A percentile compares a stretch with the other conserved stretches of the same genome.
phyloP scores from a whole-genome alignment of 768 basidiomycete species.

The Kwoniella sp. region DNA sequence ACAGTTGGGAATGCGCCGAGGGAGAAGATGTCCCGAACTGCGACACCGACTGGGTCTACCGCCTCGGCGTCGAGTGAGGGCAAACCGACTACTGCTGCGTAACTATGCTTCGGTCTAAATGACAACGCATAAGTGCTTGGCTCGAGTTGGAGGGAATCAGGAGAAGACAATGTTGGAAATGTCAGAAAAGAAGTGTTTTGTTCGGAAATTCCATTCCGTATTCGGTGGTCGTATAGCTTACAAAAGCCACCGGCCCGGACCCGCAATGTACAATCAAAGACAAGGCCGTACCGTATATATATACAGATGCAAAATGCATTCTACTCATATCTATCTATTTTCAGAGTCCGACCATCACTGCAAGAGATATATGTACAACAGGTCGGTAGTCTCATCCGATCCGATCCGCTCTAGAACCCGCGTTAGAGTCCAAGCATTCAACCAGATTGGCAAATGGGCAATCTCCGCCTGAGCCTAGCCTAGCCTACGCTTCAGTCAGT shows the following conservation, averaged over 20 bases:
- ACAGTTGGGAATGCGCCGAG: conserved; percentile 16
- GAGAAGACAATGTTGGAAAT: not conserved
- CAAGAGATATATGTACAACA: too few relatives aligned
- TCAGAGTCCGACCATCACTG: not conserved
- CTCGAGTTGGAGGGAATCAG: not conserved
- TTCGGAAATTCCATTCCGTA: too few relatives aligned
- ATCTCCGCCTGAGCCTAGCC: too few relatives aligned
- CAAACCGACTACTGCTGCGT: conserved; percentile 1
- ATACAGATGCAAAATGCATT: conserved; percentile 1
- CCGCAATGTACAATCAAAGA: not conserved
- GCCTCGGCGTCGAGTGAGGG: not conserved
- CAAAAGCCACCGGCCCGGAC: too few relatives aligned
- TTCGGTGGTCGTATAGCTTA: too few relatives aligned
- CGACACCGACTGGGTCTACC: not conserved
- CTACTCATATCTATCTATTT: not conserved
- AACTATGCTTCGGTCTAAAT: not conserved
- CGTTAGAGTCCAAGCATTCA: too few relatives aligned
- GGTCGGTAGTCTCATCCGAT: too few relatives aligned
- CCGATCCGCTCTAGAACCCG: too few relatives aligned
- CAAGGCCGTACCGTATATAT: too few relatives aligned
- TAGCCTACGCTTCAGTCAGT: not conserved
- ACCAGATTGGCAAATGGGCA: too few relatives aligned
- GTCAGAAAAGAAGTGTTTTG: not conserved
- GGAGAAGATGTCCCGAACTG: conserved; percentile 8
- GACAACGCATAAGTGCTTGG: not conserved